A percentile compares a stretch with the other conserved stretches of the same genome.
Conservation (phyloP, 305 asterid genomes). For the Fraxinus velutina region DNA sequence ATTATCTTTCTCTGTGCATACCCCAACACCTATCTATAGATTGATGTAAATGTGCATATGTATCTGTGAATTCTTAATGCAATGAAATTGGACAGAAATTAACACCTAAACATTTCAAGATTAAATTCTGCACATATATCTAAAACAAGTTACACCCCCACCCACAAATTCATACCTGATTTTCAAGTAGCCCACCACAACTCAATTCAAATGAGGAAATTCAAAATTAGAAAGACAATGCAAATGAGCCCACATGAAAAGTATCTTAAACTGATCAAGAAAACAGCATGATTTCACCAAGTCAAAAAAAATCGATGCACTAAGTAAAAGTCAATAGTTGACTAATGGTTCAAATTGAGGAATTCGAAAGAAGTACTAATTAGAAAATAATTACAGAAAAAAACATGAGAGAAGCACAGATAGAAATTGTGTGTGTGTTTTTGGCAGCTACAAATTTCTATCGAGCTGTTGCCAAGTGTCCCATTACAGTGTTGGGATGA, state of each 20-base stretch:
- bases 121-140: neutral
- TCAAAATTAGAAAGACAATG: neutral
- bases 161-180: neutral
- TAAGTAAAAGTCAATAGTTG: neutral
- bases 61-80: slow-evolving; percentile 13
- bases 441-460: neutral
- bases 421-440: neutral
- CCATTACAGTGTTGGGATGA: neutral
- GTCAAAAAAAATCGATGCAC: neutral
- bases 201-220: neutral
- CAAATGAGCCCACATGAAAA: neutral
- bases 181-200: neutral
- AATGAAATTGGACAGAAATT: neutral
- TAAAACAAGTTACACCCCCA: neutral
- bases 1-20: slow-evolving; percentile 1
- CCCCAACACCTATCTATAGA: slow-evolving; percentile 17
- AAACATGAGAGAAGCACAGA: neutral
- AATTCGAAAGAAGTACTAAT: neutral
- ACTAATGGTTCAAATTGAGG: neutral
- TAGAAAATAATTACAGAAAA: neutral
- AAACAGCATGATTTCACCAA: neutral
- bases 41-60: neutral
- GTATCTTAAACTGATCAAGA: neutral
- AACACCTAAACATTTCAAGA: neutral
- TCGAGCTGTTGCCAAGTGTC: neutral